These are phyloP conservation scores for Alternaria incomplexa DNA, from an alignment of 2,329 filamentous ascomycete species.

Conservation along the genomic window DNA sequence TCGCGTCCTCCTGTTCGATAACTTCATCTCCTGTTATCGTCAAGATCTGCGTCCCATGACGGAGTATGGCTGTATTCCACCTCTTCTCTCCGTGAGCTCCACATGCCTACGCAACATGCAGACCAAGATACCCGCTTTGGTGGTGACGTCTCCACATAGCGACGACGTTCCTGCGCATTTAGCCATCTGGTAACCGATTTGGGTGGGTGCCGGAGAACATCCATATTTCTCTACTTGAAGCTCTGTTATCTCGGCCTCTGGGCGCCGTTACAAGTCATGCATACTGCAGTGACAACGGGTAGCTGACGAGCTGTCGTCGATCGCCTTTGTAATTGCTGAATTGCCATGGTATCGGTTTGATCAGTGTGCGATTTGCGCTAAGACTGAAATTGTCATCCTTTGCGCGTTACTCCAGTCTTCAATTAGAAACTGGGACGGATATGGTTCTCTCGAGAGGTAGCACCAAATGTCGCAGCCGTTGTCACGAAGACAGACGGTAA, in stretches of 20 bases:
- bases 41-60: neutral
- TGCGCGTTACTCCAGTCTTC: neutral
- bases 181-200: neutral
- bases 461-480: neutral
- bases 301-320: neutral
- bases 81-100: conserved; percentile 2
- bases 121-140: neutral
- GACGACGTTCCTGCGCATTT: neutral
- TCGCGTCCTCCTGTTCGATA: neutral
- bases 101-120: conserved; percentile 3
- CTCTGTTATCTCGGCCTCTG: neutral
- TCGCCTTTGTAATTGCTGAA: neutral
- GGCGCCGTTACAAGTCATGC: neutral
- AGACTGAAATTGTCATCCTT: neutral
- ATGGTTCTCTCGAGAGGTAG: neutral
- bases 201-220: neutral
- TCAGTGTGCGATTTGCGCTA: neutral
- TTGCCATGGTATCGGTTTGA: neutral
- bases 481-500: neutral
- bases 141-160: neutral
- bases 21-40: neutral
- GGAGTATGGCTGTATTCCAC: neutral
- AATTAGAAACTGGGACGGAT: neutral
- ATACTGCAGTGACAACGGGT: neutral
- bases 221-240: neutral